Evolutionary conservation across 495 filamentous ascomycete genomes (phyloP), one percentile per base, ranked within the genome.

Genomic region (Jackrogersella minutella): DNA sequence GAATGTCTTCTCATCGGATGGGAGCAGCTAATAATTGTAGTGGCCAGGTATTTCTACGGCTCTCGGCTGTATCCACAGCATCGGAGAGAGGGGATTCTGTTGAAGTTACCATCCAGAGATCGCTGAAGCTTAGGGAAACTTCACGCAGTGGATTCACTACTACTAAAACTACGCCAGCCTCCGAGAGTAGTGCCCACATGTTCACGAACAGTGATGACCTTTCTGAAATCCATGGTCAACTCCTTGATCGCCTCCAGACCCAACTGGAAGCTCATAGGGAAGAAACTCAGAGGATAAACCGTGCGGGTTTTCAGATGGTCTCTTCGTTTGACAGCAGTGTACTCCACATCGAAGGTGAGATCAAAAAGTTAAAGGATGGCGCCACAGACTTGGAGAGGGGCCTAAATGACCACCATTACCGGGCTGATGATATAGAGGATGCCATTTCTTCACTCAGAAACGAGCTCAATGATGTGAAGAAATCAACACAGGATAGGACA

Each of bases 231-330:
- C 50, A 51, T 9, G 34, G 24, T 8, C 64, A 52, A 3, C 28
- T 49, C 21, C 43, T 72, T 14, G 13, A 64, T 10, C 46, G 69
- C 13, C 44, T 72, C 9, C 59, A 71, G 26, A 22, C 63, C 21
- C 67, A 78, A 1, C 22, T 81, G 7, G 41, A 74, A 14, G 22
- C 44, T n/a, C 75, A 78, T 34, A 63, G 65, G 41, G 72, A 73
- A 46, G 70, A 76, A 30, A 70, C 75, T 40, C 66, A 76, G 36
- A 64, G 71, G 17, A 69, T 81, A 14, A 69, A 76, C 55, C 71
- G 47, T 34, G 72, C 72, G 14, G 76, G 76, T 7, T 69, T 64
- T 56, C 74, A 71, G 8, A 68, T 76, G 10, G 69, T 77, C 19
- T 71, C 74, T 2, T 71, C 68, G 0, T 68, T 80, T 22, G 70